These are phyloP conservation scores for Proliferodiscus dingleyae DNA, from an alignment of 2,329 filamentous ascomycete genomes.

Conservation along the genomic window DNA sequence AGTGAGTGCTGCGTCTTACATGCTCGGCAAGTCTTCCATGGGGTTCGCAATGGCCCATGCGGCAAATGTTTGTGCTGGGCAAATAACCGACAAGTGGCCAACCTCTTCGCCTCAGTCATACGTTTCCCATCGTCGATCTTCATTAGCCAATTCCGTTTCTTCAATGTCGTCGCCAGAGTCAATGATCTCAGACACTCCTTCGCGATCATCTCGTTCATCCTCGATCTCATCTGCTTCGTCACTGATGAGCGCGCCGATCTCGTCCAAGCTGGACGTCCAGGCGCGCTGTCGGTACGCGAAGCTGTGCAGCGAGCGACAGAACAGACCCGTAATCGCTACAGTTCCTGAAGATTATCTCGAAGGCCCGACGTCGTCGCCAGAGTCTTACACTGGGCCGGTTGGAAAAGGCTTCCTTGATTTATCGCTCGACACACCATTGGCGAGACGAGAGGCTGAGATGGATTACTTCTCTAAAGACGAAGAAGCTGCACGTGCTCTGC, in stretches of 20 bases:
- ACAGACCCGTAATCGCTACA: constrained; percentile 49
- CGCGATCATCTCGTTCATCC: constrained; percentile 56
- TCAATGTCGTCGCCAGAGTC: constrained; percentile 62
- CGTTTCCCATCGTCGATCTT: constrained; percentile 51
- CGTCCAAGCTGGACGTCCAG: constrained; percentile 53
- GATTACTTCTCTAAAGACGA: constrained; percentile 38
- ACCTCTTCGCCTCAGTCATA: constrained; percentile 49
- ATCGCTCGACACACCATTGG: constrained; percentile 44
- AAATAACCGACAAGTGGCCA: constrained; percentile 51
- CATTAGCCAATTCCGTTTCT: constrained; percentile 58
- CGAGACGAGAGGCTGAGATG: constrained; percentile 42
- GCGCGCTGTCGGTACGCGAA: constrained; percentile 61
- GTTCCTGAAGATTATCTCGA: constrained; percentile 54
- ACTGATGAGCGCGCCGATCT: constrained; percentile 52
- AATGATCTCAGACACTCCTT: constrained; percentile 57
- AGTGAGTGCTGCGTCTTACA: constrained; percentile 47
- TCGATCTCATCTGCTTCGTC: constrained; percentile 61
- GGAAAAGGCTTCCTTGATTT: constrained; percentile 47
- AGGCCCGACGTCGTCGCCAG: constrained; percentile 50
- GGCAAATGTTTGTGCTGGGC: constrained; percentile 40
- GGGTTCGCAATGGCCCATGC: constrained; percentile 55
- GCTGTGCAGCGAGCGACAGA: constrained; percentile 51
- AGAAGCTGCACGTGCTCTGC: constrained; percentile 53
- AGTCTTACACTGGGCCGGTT: constrained; percentile 50
- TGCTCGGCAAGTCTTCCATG: constrained; percentile 53